Evolutionary conservation across 2,329 filamentous ascomycete genomes (phyloP).

Genomic region (Beauveria rudraprayagi): DNA sequence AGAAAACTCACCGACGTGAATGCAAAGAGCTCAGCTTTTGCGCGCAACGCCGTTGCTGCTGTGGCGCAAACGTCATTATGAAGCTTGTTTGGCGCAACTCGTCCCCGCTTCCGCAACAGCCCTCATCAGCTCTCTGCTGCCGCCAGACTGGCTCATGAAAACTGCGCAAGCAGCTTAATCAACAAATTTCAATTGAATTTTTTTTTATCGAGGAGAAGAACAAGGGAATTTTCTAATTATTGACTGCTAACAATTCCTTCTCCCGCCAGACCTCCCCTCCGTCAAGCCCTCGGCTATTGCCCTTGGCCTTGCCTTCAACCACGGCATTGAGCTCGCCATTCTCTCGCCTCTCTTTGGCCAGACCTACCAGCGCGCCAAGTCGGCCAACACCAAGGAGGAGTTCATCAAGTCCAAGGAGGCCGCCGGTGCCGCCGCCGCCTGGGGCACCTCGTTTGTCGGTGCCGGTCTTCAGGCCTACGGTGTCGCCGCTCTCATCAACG

Average conservation of each 20-base stretch:
- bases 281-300: slow-evolving; percentile 98
- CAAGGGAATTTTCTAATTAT: no score
- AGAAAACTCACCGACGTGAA: neutral
- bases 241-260: neutral
- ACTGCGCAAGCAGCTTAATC: no score
- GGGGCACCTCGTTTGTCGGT: slow-evolving; percentile 83
- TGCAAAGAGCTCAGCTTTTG: neutral
- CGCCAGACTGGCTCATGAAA: no score
- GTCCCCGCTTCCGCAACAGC: neutral
- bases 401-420: slow-evolving; percentile 93
- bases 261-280: slow-evolving; percentile 48
- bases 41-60: neutral
- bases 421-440: slow-evolving; percentile 75
- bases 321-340: slow-evolving; percentile 80
- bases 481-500: slow-evolving; percentile 85
- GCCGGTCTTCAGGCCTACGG: slow-evolving; percentile 85
- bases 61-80: slow-evolving; percentile 6
- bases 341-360: slow-evolving; percentile 86
- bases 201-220: no score
- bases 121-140: neutral
- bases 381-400: slow-evolving; percentile 90
- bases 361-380: slow-evolving; percentile 87
- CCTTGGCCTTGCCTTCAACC: slow-evolving; percentile 92
- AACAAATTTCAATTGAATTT: no score
- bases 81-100: neutral